Percentiles rank a stretch among this genome's conserved stretches.
These are phyloP conservation scores for Amaranthus hypochondriacus DNA, from an alignment of 148 eudicot species.

Conservation along the genomic window DNA sequence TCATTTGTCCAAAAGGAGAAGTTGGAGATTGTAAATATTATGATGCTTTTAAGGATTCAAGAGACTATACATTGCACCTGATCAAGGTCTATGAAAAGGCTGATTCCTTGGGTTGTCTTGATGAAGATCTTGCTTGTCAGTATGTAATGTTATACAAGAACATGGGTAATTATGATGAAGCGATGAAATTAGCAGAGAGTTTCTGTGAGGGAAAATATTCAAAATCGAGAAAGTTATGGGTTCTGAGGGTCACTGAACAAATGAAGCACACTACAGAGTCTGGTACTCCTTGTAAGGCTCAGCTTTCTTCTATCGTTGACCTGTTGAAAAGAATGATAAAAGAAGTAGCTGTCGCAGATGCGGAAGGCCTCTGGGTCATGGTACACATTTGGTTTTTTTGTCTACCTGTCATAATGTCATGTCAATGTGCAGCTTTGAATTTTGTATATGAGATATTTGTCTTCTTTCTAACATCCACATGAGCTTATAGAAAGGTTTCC, in stretches of 20 bases:
- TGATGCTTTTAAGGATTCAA: conserved; percentile 18
- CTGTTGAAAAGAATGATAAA: conserved; percentile 43
- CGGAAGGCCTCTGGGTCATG: conserved; percentile 72
- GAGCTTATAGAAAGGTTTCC: not conserved
- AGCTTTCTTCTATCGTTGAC: conserved; percentile 32
- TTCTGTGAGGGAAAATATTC: conserved; percentile 55
- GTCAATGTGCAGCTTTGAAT: not conserved
- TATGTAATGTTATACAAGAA: conserved; percentile 47
- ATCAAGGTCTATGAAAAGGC: conserved; percentile 54
- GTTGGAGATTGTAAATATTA: conserved; percentile 22
- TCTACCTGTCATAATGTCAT: not conserved
- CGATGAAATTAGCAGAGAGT: conserved; percentile 52
- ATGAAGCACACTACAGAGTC: conserved; percentile 36
- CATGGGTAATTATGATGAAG: conserved; percentile 49
- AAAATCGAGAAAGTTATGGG: conserved; percentile 52
- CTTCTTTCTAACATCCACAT: not conserved
- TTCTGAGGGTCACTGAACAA: conserved; percentile 59
- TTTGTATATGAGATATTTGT: not conserved
- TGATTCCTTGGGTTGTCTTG: conserved; percentile 50
- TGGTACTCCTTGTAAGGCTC: conserved; percentile 35
- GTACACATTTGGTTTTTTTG: conserved; percentile 34
- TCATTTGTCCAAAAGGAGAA: conserved; percentile 28
- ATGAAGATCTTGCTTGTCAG: conserved; percentile 70
- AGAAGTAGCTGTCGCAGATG: conserved; percentile 41
- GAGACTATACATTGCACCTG: conserved; percentile 42